These are phyloP conservation scores for Brassica nigra DNA, from an alignment of 345 rosid genomes.

Conservation along the genomic window DNA sequence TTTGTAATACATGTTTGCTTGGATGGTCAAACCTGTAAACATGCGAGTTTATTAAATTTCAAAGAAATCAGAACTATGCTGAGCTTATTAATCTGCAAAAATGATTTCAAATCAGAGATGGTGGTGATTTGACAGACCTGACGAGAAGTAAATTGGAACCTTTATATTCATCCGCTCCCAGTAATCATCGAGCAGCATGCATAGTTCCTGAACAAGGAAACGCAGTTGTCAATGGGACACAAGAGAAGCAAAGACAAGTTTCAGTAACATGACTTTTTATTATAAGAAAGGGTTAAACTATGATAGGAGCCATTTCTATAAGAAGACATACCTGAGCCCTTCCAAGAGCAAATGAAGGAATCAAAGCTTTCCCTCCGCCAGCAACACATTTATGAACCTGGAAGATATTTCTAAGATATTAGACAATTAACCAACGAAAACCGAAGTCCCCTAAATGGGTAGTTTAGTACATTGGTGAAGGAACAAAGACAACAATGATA, in stretches of 20 bases:
- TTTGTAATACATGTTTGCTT: constrained; percentile 97
- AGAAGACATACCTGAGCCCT: constrained; percentile 82
- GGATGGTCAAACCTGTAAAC: constrained; percentile 86
- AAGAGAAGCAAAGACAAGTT: constrained; percentile 16
- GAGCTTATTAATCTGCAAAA: neutral
- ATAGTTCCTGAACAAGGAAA: constrained; percentile 62
- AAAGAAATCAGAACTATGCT: neutral
- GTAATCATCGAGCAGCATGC: constrained; percentile 91
- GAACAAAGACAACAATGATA: constrained; percentile 7
- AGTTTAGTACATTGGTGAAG: neutral
- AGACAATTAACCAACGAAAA: constrained; percentile 5
- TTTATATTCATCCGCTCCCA: constrained; percentile 95
- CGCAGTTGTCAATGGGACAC: constrained; percentile 1
- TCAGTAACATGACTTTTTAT: neutral
- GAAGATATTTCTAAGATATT: constrained; percentile 9
- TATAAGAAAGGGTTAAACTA: neutral
- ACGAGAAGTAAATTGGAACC: constrained; percentile 92
- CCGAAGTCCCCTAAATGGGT: neutral
- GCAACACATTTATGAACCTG: constrained; percentile 93
- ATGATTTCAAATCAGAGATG: neutral
- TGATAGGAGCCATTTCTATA: neutral
- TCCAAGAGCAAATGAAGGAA: constrained; percentile 97
- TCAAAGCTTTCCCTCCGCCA: constrained; percentile 93
- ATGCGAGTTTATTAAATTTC: neutral
- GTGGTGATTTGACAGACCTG: constrained; percentile 56